Evolutionary conservation across 2,329 filamentous ascomycete species (phyloP).

Genomic region (Aquanectria penicillioides): DNA sequence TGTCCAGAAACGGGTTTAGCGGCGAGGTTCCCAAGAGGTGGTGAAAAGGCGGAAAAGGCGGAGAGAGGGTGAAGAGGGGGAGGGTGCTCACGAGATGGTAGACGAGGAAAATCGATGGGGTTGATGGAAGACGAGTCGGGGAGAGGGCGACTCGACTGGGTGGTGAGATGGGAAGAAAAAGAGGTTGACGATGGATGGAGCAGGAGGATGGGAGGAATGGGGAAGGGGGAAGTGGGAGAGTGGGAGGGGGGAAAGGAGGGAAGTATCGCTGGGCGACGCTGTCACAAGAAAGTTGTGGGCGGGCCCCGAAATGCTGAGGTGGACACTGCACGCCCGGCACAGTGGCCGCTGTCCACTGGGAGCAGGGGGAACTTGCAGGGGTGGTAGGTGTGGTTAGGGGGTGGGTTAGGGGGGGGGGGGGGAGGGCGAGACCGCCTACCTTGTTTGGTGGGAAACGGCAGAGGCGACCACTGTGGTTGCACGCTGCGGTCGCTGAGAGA

Average conservation of each 20-base stretch:
- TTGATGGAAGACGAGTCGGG: slow-evolving; percentile 43
- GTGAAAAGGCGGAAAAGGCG: slow-evolving; percentile 37
- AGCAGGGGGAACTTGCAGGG: slow-evolving; percentile 22
- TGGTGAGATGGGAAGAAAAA: slow-evolving; percentile 35
- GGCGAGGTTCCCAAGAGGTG: slow-evolving; percentile 34
- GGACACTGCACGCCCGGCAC: slow-evolving; percentile 35
- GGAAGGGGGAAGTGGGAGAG: slow-evolving; percentile 35
- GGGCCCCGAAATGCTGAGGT: slow-evolving; percentile 47
- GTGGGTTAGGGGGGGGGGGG: slow-evolving; percentile 25
- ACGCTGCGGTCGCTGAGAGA: slow-evolving; percentile 8
- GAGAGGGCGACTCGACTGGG: slow-evolving; percentile 43
- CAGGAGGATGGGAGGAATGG: slow-evolving; percentile 42
- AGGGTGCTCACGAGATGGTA: slow-evolving; percentile 38
- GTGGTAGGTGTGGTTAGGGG: slow-evolving; percentile 16
- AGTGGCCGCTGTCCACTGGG: slow-evolving; percentile 24
- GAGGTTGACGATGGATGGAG: slow-evolving; percentile 44
- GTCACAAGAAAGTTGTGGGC: slow-evolving; percentile 50
- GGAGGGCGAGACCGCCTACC: slow-evolving; percentile 42
- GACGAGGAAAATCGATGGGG: slow-evolving; percentile 44
- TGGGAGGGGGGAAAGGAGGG: slow-evolving; percentile 45
- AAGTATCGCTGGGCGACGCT: slow-evolving; percentile 48
- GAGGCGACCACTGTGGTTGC: slow-evolving; percentile 23
- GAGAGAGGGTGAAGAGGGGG: slow-evolving; percentile 28
- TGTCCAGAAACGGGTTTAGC: slow-evolving; percentile 47
- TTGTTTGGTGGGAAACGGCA: slow-evolving; percentile 31